A percentile compares a stretch with the other conserved stretches of the same genome.
These are phyloP conservation scores for Leavenworthia alabamica DNA, from an alignment of 345 rosid species.

Conservation along the genomic window DNA sequence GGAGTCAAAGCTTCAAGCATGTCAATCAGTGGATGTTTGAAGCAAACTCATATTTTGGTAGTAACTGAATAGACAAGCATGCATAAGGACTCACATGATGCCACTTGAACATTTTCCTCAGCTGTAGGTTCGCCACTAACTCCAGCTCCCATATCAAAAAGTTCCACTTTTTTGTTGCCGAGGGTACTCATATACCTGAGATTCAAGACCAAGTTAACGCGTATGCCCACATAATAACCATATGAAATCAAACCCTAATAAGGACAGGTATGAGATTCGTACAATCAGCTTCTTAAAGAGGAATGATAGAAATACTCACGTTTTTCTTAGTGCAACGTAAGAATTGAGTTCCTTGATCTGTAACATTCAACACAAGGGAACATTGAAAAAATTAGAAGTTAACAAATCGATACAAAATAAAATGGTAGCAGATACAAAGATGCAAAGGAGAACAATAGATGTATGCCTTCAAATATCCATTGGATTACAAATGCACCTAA, in stretches of 20 bases:
- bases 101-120: constrained; percentile 83
- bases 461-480: background rate
- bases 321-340: constrained; percentile 84
- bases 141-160: constrained; percentile 91
- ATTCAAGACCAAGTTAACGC: constrained; percentile 13
- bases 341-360: constrained; percentile 97
- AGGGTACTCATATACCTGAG: constrained; percentile 79
- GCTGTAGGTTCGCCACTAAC: constrained; percentile 69
- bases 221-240: background rate
- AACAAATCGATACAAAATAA: background rate
- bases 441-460: background rate
- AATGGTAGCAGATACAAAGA: background rate
- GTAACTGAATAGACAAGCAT: background rate
- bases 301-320: constrained; percentile 44
- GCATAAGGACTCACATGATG: constrained; percentile 54
- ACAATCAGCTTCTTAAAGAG: background rate
- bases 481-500: background rate
- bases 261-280: background rate
- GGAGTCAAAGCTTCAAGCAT: background rate
- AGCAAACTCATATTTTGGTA: background rate
- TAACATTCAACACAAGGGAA: constrained; percentile 16
- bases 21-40: background rate
- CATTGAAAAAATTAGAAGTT: background rate
- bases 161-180: constrained; percentile 87
- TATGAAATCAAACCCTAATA: background rate